Conservation (phyloP, 805 yeast species). For the Metschnikowia continentalis region DNA sequence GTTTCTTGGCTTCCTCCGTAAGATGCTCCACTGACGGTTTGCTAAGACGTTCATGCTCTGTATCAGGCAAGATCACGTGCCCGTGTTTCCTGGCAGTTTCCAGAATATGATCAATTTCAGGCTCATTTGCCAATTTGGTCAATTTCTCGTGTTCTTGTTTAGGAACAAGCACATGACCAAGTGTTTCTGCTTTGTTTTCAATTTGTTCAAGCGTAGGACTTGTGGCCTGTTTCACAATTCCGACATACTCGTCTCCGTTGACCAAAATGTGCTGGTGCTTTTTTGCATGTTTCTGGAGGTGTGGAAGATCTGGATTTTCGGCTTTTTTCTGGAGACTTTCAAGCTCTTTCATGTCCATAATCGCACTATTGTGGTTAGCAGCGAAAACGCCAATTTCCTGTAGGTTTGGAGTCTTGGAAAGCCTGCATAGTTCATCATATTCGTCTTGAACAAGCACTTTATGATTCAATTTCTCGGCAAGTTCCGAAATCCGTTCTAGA, state of each 20-base stretch:
- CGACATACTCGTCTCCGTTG: slow-evolving; percentile 2
- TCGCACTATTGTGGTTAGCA: slow-evolving; percentile 5
- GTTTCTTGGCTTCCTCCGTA: slow-evolving; percentile 8
- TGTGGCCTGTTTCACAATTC: slow-evolving; percentile 10
- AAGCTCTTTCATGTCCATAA: slow-evolving; percentile 7
- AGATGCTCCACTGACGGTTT: slow-evolving; percentile 18
- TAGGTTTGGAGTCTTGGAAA: slow-evolving; percentile 14
- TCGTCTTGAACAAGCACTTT: slow-evolving; percentile 6
- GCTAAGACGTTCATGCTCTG: slow-evolving; percentile 5
- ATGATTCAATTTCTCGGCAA: slow-evolving; percentile 14
- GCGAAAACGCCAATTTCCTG: slow-evolving; percentile 10
- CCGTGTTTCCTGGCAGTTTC: slow-evolving; percentile 5
- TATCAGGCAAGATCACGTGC: slow-evolving; percentile 2
- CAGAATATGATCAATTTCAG: slow-evolving; percentile 14
- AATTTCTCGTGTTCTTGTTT: slow-evolving; percentile 11
- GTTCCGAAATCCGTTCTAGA: slow-evolving; percentile 1
- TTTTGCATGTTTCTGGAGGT: slow-evolving; percentile 10
- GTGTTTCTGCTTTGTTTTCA: slow-evolving; percentile 7
- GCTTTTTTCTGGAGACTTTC: slow-evolving; percentile 7
- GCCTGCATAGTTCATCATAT: slow-evolving; percentile 6
- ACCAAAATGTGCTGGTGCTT: slow-evolving; percentile 7
- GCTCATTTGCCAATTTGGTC: slow-evolving; percentile 17
- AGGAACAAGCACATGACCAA: slow-evolving; percentile 15
- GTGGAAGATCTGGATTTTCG: slow-evolving; percentile 10
- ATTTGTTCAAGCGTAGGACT: slow-evolving; percentile 21